phyloP scores from a whole-genome alignment of 306 rosid genomes.

The Cicer bijugum region DNA sequence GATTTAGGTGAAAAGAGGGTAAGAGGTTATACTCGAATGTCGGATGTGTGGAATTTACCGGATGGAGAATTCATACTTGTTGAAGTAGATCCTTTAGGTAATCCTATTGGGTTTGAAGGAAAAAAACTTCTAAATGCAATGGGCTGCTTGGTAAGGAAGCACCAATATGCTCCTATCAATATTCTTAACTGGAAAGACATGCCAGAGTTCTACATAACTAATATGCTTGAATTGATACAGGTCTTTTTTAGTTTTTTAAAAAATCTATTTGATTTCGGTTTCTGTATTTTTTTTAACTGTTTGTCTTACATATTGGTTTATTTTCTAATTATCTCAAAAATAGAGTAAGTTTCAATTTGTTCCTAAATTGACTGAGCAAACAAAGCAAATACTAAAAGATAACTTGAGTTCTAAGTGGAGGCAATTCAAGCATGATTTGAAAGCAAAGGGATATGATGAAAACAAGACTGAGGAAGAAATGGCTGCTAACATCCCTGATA shows the following conservation, averaged over 20 bases:
- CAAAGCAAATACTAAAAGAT: constrained; percentile 30
- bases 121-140: constrained; percentile 27
- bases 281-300: not conserved
- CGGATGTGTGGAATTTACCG: constrained; percentile 11
- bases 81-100: constrained; percentile 33
- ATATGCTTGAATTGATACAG: constrained; percentile 27
- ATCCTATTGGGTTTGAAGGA: constrained; percentile 31
- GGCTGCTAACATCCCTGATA: constrained; percentile 31
- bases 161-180: constrained; percentile 32
- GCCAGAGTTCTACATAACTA: constrained; percentile 13
- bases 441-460: constrained; percentile 29
- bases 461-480: constrained; percentile 36
- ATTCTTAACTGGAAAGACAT: constrained; percentile 29
- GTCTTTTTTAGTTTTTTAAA: not conserved
- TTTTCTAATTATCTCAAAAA: not conserved
- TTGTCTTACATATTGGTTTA: not conserved
- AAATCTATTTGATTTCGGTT: not conserved
- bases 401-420: constrained; percentile 24
- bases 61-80: constrained; percentile 30
- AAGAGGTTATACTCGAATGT: constrained; percentile 31
- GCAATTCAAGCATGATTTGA: constrained; percentile 37
- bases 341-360: constrained; percentile 27
- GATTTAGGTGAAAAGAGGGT: constrained; percentile 21
- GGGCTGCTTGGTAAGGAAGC: constrained; percentile 30
- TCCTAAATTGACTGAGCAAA: constrained; percentile 26